Evolutionary conservation across 129 eudicot species (phyloP), one percentile per base, ranked within the genome.

Genomic region (Escallonia rubra): DNA sequence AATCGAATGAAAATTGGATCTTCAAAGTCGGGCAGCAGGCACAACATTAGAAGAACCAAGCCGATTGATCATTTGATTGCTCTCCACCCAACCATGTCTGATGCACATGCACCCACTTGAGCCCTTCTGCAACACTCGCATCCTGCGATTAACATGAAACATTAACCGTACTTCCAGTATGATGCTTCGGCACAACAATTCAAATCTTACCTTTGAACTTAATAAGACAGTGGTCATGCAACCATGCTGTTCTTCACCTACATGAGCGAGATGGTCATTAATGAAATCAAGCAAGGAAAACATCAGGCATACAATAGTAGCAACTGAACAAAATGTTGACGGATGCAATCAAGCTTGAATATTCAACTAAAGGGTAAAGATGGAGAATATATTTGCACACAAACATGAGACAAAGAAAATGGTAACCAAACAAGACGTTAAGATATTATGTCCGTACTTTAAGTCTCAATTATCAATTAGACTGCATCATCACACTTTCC

Each of bases 51-150:
- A 81, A 77, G 65, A 75, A 64, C 95, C 96, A 92, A 45, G 70
- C 65, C 5, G 83, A 57, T 11, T 60, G 14, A 42, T 78, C 74
- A 39, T 67, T 75, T 10, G 82, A 74, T 15, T 59, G 52, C 8
- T 75, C 79, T 64, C 80, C 91, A 14, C 66, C 73, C 59, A 86
- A 70, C 98, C 96, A 92, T 47, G 98, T 93, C 69, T 93, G 95
- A 68, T 93, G 96, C 56, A 89, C 90, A 68, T 93, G 96, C 69
- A 84, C 75, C 98, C 96, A 93, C 46, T 86, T 84, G 41, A 93
- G 77, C 66, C 96, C 96, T 67, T 79, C 77, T 40, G 85, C 68
- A 48, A 76, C 86, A 72, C 72, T 80, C 75, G 72, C 81, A 55
- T 64, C 88, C 97, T 90, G 76, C 23, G n/a, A 66, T 14, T 43